Evolutionary conservation across 441 rosid genomes (phyloP).

Genomic region (Populus hybrid): DNA sequence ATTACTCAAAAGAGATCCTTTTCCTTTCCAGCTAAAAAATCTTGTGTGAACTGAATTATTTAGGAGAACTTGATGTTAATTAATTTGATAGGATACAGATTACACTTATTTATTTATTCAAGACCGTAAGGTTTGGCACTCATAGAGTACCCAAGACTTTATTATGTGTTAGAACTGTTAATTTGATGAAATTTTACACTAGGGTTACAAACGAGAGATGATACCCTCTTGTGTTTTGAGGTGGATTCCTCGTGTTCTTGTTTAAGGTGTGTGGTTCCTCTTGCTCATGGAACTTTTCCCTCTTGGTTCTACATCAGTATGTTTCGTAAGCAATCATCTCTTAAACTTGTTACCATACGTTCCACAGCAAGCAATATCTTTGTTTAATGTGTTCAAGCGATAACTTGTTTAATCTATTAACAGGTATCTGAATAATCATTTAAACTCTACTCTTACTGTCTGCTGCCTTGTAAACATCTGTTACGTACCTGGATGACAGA

Average conservation of each 20-base stretch:
- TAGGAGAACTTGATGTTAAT: neutral
- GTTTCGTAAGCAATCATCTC: neutral
- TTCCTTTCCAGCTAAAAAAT: neutral
- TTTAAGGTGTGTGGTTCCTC: neutral
- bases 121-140: neutral
- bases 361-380: neutral
- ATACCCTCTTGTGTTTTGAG: neutral
- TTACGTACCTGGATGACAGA: too few relatives aligned
- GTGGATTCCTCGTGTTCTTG: neutral
- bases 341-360: neutral
- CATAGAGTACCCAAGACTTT: neutral
- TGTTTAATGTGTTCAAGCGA: conserved; percentile 6
- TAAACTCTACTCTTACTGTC: conserved; percentile 64
- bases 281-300: neutral
- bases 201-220: neutral
- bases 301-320: neutral
- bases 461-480: conserved; percentile 45
- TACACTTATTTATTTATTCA: neutral
- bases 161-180: neutral
- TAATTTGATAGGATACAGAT: neutral
- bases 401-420: conserved; percentile 12
- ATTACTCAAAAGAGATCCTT: neutral
- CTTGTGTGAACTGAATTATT: neutral
- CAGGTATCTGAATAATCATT: conserved; percentile 71
- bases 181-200: neutral